Evolutionary conservation across 352 stramenopile species (phyloP), one percentile per base, ranked within the genome.

Genomic region (Phytophthora nicotianae): DNA sequence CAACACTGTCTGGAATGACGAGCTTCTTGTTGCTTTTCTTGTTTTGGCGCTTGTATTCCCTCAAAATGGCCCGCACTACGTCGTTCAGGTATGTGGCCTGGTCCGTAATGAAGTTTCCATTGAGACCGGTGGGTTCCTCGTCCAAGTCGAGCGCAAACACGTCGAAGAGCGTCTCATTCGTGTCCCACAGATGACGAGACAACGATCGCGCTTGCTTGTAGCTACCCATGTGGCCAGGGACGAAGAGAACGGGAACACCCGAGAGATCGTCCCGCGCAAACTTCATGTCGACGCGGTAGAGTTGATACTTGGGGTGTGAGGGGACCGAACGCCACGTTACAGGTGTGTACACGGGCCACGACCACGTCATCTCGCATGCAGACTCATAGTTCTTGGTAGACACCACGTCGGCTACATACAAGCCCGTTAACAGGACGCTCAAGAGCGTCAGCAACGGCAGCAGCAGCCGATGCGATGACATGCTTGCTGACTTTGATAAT

Each of bases 331-430:
- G 72, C 68, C 79, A 81, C 29, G 48, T 49, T 19, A 92, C 69
- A 23, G 55, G 70, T 58, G 83, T 77, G 68, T 95, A 96, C 56
- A 95, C 74, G 47, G 86, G 86, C 75, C 78, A 89, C 17, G 86
- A 95, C 70, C 89, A 94, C 41, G 88, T 95, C 86, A 96, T 96
- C 26, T 89, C 78, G 57, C 88, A 96, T 29, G 51, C 49, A 14
- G 81, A 90, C 23, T 65, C 26, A 10, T 58, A 56, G 1, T 56
- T 47, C 19, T 50, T 68, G 23, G 56, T 76, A 9, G 68, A 74
- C 52, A 70, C 42, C 0, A 89, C 40, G 50, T 92, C 81, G 11
- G 64, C 26, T 5, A 90, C 62, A 48, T 83, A 78, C 9, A 83
- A 19, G 4, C 47, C 56, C 19, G 73, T 90, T 7, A 79, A 50